Base-by-base conservation (phyloP, 495 filamentous ascomycete genomes). In the Clohesyomyces aquaticus region DNA sequence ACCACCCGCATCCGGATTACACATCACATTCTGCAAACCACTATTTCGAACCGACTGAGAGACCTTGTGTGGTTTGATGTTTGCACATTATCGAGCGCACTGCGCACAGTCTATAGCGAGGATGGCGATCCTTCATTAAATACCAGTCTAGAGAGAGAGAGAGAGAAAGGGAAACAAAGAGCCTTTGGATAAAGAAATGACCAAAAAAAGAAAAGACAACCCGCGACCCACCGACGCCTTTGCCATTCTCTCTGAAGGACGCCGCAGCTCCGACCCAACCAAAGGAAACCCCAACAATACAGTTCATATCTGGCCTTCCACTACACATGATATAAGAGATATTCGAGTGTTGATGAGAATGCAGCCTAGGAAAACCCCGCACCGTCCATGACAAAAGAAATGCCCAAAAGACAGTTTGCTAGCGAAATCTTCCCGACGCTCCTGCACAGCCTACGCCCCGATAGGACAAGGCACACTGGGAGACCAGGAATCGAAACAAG, bases 131-230 rank as follows among this genome's bases (percentile, higher is more conserved):
- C 66, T 57, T 65, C 61, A 69, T 69, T 69, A 69, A 69, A 45
- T 69, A 65, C 66, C 66, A 65, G 66, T 65, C 62, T 69, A 69
- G 62, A 55, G 32, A n/a, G n/a, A n/a, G n/a, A n/a, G n/a, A n/a
- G n/a, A n/a, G n/a, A n/a, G n/a, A n/a, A n/a, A n/a, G n/a, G n/a
- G n/a, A n/a, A n/a, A n/a, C n/a, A 65, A 52, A 52, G 52, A 58
- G 48, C 41, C 25, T 43, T 52, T 56, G 51, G 57, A 28, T 50
- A 54, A 59, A 59, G 10, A 53, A 59, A 63, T 43, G 38, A 26
- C 32, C 18, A 55, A 52, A 57, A 9, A 59, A 35, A 57, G 27
- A 26, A 42, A 35, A 49, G 10, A n/a, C n/a, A n/a, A 29, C 45
- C 28, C 27, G 55, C 46, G 57, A 69, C 56, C 66, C 66, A 25